Conservation (phyloP, 768 basidiomycete genomes). For the Plicaturopsis crispa region DNA sequence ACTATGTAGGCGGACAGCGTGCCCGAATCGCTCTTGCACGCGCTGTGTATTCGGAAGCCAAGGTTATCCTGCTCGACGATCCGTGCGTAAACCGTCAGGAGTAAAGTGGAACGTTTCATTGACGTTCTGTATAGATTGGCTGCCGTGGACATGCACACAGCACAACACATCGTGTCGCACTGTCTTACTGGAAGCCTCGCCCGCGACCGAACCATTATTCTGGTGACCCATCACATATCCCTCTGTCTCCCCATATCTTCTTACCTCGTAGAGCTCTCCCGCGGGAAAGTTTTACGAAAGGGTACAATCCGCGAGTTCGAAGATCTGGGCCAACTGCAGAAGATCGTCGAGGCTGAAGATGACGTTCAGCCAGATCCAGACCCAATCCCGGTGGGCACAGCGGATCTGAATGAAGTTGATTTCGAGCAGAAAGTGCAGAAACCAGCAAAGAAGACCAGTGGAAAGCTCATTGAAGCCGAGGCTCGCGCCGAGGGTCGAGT, state of each 20-base stretch:
- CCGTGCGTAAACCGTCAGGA: conserved; percentile 39
- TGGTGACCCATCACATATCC: conserved; percentile 79
- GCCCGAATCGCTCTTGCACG: conserved; percentile 73
- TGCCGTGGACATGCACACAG: conserved; percentile 75
- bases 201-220: conserved; percentile 60
- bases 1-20: conserved; percentile 66
- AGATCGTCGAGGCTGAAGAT: conserved; percentile 40
- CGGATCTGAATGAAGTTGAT: conserved; percentile 28
- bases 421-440: conserved; percentile 1
- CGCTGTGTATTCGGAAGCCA: conserved; percentile 68
- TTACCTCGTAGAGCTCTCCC: conserved; percentile 56
- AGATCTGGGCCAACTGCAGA: conserved; percentile 32
- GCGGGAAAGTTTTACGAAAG: conserved; percentile 40
- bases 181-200: conserved; percentile 61
- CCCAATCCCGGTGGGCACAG: conserved; percentile 10
- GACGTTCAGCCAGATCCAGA: conserved; percentile 22
- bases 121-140: conserved; percentile 37
- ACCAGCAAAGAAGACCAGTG: conserved; percentile 15
- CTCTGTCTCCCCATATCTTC: conserved; percentile 63
- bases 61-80: conserved; percentile 61
- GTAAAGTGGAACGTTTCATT: conserved; percentile 14
- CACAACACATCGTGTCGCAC: conserved; percentile 55
- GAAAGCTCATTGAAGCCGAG: conserved; percentile 58
- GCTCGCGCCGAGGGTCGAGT: conserved; percentile 61
- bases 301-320: conserved; percentile 43